Percentiles rank a stretch among this genome's conserved stretches.
Evolutionary conservation across 176 grass and related monocot genomes (phyloP).

Genomic region (Oryza coarctata): DNA sequence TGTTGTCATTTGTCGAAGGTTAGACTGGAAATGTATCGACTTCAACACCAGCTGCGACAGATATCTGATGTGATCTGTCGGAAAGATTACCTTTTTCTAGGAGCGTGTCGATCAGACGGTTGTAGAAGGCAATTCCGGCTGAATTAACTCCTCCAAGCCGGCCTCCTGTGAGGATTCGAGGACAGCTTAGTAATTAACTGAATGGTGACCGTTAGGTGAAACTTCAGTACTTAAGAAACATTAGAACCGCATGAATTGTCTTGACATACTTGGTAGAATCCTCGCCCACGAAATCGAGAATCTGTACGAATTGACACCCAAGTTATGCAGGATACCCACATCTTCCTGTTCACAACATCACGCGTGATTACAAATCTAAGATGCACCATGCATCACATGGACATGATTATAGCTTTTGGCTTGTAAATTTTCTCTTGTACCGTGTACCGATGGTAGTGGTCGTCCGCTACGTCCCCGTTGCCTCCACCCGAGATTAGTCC

Average conservation of each 20-base stretch:
- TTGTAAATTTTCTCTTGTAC: slow-evolving; percentile 2
- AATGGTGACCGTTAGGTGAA: not conserved
- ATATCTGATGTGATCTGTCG: not conserved
- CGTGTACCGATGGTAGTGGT: slow-evolving; percentile 55
- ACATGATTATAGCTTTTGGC: not conserved
- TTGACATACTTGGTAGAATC: slow-evolving; percentile 49
- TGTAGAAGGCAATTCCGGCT: slow-evolving; percentile 59
- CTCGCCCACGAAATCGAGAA: slow-evolving; percentile 66
- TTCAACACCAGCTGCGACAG: not conserved
- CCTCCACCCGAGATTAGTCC: slow-evolving; percentile 24
- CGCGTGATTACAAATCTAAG: not conserved
- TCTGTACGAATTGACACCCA: slow-evolving; percentile 55
- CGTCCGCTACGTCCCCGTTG: slow-evolving; percentile 46
- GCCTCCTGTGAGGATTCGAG: slow-evolving; percentile 30
- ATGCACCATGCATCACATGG: not conserved
- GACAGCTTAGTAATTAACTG: too few species aligned
- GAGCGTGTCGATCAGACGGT: slow-evolving; percentile 45
- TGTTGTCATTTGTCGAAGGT: not conserved
- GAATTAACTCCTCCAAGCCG: slow-evolving; percentile 41
- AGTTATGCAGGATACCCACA: slow-evolving; percentile 27
- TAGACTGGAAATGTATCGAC: not conserved
- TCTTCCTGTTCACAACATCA: slow-evolving; percentile 41
- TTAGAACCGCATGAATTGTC: not conserved
- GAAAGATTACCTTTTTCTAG: slow-evolving; percentile 41
- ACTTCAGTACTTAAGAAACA: not conserved